Evolutionary conservation across 2,329 filamentous ascomycete genomes (phyloP), one percentile per base, ranked within the genome.

Genomic region (Lachnellula cervina): DNA sequence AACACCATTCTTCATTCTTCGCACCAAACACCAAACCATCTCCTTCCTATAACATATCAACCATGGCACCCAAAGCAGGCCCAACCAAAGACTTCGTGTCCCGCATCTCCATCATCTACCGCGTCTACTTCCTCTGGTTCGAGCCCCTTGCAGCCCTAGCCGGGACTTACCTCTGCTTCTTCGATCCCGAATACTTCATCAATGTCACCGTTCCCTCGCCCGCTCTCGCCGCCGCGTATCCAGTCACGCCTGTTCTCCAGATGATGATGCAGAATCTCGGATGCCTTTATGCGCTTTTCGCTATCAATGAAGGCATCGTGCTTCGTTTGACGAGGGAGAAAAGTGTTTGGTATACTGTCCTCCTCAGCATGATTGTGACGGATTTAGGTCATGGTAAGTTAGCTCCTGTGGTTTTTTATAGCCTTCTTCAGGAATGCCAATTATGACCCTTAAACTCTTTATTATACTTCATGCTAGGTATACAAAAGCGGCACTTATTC

Each of bases 221-320:
- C 25, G 45, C 42, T 28, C 54, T 64, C 25, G 49, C 55, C 38
- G 46, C 58, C 21, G 55, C 53, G 13, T 44, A 55, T 17, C 25
- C 54, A 46, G 58, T 66, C 56, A 60, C 58, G 9, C 63, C 67
- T 5, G 25, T 63, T 19, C 60, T 61, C 17, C 59, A 60, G 25
- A 49, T 69, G 43, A 50, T 68, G 17, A 59, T 69, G 34, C 64
- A 64, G 35, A 66, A 70, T 49, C 62, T 71, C 40, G 68, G 64
- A 1, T 62, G 62, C 7, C 58, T 68, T 13, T 71, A 70, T 43
- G 45, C 64, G 16, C 59, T 69, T n/a, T 67, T 70, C 51, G 66
- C 69, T 17, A 60, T 70, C 47, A 61, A 64, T 44, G 64, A 69
- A 44, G 65, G 61, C n/a, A 52, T 69, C 2, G 64, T 69, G 8